These are phyloP conservation scores for Diplodia seriata DNA, from an alignment of 2,329 filamentous ascomycete genomes.

Conservation along the genomic window DNA sequence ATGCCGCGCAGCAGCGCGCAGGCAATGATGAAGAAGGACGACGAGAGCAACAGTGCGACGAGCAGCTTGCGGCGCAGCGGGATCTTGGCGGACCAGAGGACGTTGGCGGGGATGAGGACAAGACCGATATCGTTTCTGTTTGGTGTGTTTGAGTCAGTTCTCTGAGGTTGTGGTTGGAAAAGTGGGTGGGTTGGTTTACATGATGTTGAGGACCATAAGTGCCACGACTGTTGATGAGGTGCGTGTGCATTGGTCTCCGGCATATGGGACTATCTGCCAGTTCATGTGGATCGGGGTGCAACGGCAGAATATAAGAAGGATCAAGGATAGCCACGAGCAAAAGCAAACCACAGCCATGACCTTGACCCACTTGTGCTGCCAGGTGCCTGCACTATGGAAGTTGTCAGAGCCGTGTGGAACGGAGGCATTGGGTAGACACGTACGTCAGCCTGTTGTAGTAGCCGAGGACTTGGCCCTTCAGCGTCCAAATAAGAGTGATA, in stretches of 20 bases:
- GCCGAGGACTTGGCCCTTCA: conserved; percentile 55
- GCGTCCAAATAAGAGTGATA: conserved; percentile 52
- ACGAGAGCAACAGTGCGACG: conserved; percentile 51
- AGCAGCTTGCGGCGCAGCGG: conserved; percentile 49
- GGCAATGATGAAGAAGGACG: conserved; percentile 54
- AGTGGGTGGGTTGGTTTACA: background rate
- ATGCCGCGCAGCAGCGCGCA: conserved; percentile 54
- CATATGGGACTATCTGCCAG: conserved; percentile 53
- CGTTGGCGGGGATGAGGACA: conserved; percentile 51
- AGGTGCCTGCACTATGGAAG: background rate
- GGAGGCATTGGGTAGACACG: conserved; percentile 23
- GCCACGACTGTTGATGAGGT: conserved; percentile 47
- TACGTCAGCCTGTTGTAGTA: conserved; percentile 55
- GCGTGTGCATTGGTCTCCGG: conserved; percentile 49
- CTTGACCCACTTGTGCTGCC: conserved; percentile 14
- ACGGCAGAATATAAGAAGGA: conserved; percentile 47
- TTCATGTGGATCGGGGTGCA: conserved; percentile 50
- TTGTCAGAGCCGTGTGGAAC: background rate
- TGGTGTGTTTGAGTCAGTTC: background rate
- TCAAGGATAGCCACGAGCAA: conserved; percentile 45
- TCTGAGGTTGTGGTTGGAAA: background rate
- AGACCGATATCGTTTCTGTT: conserved; percentile 52
- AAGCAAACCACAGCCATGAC: conserved; percentile 43
- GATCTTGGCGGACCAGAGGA: conserved; percentile 52
- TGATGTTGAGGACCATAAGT: conserved; percentile 48